Conservation (phyloP, 768 basidiomycete genomes). For the Coprinellus aureogranulatus region DNA sequence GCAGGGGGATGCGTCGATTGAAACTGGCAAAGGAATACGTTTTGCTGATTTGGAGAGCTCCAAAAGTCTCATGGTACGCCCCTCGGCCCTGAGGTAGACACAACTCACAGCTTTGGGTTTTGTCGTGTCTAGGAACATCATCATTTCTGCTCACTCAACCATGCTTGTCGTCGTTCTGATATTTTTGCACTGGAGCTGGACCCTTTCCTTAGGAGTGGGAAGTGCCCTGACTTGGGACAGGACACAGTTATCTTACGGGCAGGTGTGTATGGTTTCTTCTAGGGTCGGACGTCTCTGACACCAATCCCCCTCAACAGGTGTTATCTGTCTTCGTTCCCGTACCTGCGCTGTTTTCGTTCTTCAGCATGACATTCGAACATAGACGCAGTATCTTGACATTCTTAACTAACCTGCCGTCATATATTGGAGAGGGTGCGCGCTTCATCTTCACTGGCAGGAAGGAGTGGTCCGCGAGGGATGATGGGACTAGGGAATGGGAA, state of each 20-base stretch:
- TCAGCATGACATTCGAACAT: background rate
- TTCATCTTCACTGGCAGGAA: background rate
- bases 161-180: background rate
- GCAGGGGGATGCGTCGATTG: background rate
- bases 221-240: background rate
- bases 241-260: background rate
- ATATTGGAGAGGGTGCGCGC: background rate
- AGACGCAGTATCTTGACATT: background rate
- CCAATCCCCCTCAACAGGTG: no score
- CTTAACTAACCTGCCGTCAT: background rate
- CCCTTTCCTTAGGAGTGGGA: background rate
- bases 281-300: no score
- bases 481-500: background rate
- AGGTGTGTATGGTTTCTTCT: no score
- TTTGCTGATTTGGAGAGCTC: background rate
- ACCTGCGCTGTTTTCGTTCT: background rate
- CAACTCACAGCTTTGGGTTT: no score
- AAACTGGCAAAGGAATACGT: background rate
- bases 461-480: background rate
- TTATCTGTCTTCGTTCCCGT: background rate
- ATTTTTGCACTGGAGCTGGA: background rate
- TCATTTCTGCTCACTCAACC: background rate
- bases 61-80: background rate
- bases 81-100: no score
- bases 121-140: background rate